Percentiles rank a stretch among this genome's conserved stretches.
phyloP scores from a whole-genome alignment of 2,329 filamentous ascomycete genomes.

The Ilyonectria destructans region DNA sequence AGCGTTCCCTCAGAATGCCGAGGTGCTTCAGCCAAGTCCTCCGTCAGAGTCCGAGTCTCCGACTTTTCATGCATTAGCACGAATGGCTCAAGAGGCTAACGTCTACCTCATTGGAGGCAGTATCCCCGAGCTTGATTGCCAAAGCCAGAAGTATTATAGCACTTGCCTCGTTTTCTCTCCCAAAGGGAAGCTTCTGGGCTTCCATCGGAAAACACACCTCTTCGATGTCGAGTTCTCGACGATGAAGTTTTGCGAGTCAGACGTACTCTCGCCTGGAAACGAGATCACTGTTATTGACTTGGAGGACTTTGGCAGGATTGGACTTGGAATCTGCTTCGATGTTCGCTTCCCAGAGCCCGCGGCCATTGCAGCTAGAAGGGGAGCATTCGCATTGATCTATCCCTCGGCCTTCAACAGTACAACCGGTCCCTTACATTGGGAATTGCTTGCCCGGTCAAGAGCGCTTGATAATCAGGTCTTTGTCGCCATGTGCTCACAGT shows the following conservation, averaged over 20 bases:
- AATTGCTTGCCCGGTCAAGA: slow-evolving; percentile 82
- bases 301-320: no score
- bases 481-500: slow-evolving; percentile 91
- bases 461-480: slow-evolving; percentile 95
- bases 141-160: slow-evolving; percentile 67
- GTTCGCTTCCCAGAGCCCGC: slow-evolving; percentile 86
- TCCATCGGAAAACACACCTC: slow-evolving; percentile 92
- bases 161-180: slow-evolving; percentile 76
- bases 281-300: slow-evolving; percentile 84
- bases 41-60: slow-evolving; percentile 80
- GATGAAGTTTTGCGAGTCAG: slow-evolving; percentile 90
- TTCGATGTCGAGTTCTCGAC: slow-evolving; percentile 98
- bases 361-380: slow-evolving; percentile 87
- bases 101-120: slow-evolving; percentile 80
- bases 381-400: slow-evolving; percentile 90
- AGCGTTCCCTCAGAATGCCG: slow-evolving; percentile 92
- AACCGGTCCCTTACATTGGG: slow-evolving; percentile 93
- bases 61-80: slow-evolving; percentile 85
- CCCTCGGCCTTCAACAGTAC: slow-evolving; percentile 95
- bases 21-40: slow-evolving; percentile 82
- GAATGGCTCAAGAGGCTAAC: slow-evolving; percentile 83
- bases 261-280: slow-evolving; percentile 89
- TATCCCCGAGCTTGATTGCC: slow-evolving; percentile 82
- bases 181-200: slow-evolving; percentile 82
- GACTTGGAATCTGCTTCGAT: no score